phyloP scores from a whole-genome alignment of 257 asterid genomes.

The Leonotis leonurus region DNA sequence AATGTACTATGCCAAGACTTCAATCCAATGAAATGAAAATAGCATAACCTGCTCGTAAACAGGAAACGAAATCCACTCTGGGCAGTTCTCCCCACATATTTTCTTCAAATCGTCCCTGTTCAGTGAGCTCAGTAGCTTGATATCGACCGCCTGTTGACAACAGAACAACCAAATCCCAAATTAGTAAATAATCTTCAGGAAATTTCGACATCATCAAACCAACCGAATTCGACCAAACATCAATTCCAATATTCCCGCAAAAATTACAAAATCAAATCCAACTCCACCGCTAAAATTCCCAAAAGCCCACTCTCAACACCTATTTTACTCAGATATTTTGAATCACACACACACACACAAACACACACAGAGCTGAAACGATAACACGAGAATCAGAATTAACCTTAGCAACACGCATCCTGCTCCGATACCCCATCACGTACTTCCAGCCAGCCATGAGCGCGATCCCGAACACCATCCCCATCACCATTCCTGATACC shows the following conservation, averaged over 20 bases:
- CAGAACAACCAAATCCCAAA: conserved; percentile 12
- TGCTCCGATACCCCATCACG: conserved; percentile 75
- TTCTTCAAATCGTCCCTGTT: conserved; percentile 83
- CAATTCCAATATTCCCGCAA: neutral
- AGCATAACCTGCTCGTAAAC: conserved; percentile 74
- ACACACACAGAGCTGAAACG: neutral
- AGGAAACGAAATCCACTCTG: conserved; percentile 97
- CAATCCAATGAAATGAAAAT: neutral
- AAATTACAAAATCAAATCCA: neutral
- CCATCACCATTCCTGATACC: conserved; percentile 79
- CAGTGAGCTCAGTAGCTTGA: conserved; percentile 70
- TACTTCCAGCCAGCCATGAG: conserved; percentile 84
- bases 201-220: neutral
- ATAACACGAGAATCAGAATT: neutral
- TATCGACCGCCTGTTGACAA: conserved; percentile 76
- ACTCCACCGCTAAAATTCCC: neutral
- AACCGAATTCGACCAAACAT: neutral
- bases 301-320: neutral
- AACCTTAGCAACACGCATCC: conserved; percentile 81
- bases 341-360: neutral
- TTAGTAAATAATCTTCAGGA: neutral
- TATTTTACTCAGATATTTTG: neutral
- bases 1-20: neutral
- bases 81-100: conserved; percentile 82
- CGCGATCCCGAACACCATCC: conserved; percentile 75